Conservation (phyloP, 352 stramenopile species). For the Phytophthora ramorum region DNA sequence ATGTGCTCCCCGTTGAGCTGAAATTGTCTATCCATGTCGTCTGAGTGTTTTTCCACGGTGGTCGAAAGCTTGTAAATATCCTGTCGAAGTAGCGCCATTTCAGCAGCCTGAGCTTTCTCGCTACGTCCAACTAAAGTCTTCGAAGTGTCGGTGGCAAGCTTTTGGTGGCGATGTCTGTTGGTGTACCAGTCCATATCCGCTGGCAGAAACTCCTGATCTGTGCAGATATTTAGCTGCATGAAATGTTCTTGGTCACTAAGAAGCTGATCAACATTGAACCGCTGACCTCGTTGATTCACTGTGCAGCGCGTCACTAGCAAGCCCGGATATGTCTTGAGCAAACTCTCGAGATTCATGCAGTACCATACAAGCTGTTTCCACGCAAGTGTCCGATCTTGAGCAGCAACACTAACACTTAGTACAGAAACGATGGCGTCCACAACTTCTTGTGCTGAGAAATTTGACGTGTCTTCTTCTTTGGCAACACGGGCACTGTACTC, state of each 20-base stretch:
- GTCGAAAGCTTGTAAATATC: background rate
- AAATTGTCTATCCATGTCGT: constrained; percentile 4
- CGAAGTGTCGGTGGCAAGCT: background rate
- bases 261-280: constrained; percentile 15
- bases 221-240: constrained; percentile 10
- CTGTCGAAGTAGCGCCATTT: background rate
- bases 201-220: constrained; percentile 10
- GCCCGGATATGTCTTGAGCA: constrained; percentile 16
- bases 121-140: background rate
- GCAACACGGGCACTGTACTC: constrained; percentile 1
- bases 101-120: background rate
- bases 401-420: constrained; percentile 11
- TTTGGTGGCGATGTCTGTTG: constrained; percentile 3
- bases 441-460: background rate
- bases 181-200: constrained; percentile 22
- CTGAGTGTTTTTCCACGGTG: too few species aligned
- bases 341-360: constrained; percentile 13
- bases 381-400: constrained; percentile 1
- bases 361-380: constrained; percentile 25
- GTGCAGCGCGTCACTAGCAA: constrained; percentile 14
- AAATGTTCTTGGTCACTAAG: constrained; percentile 12
- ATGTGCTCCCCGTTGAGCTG: constrained; percentile 7
- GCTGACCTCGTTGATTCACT: constrained; percentile 1
- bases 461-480: background rate
- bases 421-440: background rate